Evolutionary conservation across 2,329 filamentous ascomycete species (phyloP), one percentile per base, ranked within the genome.

Genomic region (Diplodia sapinea): DNA sequence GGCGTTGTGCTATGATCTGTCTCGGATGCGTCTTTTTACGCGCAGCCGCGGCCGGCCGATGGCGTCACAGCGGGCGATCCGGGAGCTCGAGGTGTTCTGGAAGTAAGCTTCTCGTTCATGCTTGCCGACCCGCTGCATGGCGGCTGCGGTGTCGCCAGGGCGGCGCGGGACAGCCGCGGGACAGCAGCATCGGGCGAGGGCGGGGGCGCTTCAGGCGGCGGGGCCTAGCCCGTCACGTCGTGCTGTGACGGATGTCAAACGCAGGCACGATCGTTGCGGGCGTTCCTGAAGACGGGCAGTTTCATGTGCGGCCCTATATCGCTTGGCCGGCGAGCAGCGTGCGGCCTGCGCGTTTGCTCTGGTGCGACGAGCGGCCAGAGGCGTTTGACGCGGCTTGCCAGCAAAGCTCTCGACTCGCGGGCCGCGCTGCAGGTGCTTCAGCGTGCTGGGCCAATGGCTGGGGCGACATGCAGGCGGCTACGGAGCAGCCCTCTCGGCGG

Each of bases 231-330:
- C 20, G 20, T 31, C 50, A 17, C 54, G 64, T 49, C 43, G 40
- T n/a, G 64, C 64, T 67, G 65, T 38, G 56, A 67, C 65, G 38
- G 26, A 67, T 40, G 56, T 67, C 65, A 67, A 67, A 67, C 65
- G 36, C 47, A 56, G 47, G 20, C 65, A 55, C 40, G 64, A 26
- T 52, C n/a, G n/a, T 54, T 40, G 62, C 62, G 51, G 62, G 17
- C 20, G 57, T 50, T n/a, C 40, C 57, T 62, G 57, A 57, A 57
- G 54, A 62, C 40, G 20, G 57, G 57, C 50, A 26, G 65, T 62
- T 67, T 67, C 65, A 67, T 33, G 38, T 31, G 49, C 47, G 55
- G 55, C 65, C 65, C 54, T 59, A 52, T 31, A 61, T 62, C 31
- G 55, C 63, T 54, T 29, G 55, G 65, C 47, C 29, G 47, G 55